These are phyloP conservation scores for Ceratobasidium sp. DNA, from an alignment of 1,284 basidiomycete genomes.

Conservation along the genomic window DNA sequence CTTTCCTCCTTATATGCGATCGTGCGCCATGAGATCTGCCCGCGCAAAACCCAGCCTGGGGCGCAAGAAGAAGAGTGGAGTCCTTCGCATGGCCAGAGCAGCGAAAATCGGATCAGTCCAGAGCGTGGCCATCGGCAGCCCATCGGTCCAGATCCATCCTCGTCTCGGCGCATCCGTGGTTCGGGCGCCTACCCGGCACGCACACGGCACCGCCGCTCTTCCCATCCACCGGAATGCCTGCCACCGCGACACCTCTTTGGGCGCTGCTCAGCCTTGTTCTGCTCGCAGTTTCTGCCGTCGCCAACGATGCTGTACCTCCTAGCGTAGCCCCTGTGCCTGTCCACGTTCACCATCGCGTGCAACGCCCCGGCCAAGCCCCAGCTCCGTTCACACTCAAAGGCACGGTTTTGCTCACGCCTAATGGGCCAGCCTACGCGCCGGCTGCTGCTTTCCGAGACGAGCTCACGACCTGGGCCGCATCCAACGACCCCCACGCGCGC, in stretches of 20 bases:
- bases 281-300: slow-evolving; percentile 14
- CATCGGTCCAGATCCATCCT: slow-evolving; percentile 21
- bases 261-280: background rate
- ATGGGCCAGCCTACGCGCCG: slow-evolving; percentile 27
- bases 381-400: slow-evolving; percentile 36
- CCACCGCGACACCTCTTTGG: background rate
- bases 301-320: background rate
- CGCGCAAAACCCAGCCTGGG: background rate
- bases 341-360: slow-evolving; percentile 31
- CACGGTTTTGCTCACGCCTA: slow-evolving; percentile 25
- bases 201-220: slow-evolving; percentile 8
- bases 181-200: slow-evolving; percentile 17
- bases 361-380: background rate
- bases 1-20: no score
- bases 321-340: background rate
- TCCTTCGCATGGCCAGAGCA: slow-evolving; percentile 1
- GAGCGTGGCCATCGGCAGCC: slow-evolving; percentile 11
- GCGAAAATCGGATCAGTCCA: slow-evolving; percentile 1
- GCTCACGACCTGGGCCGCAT: slow-evolving; percentile 27
- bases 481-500: slow-evolving; percentile 6
- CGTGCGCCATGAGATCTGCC: no score
- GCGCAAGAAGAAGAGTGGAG: background rate
- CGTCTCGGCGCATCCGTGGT: slow-evolving; percentile 12
- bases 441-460: slow-evolving; percentile 14
- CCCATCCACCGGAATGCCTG: no score